Base-by-base conservation (phyloP, 768 basidiomycete species). In the Trametopsis cervina region DNA sequence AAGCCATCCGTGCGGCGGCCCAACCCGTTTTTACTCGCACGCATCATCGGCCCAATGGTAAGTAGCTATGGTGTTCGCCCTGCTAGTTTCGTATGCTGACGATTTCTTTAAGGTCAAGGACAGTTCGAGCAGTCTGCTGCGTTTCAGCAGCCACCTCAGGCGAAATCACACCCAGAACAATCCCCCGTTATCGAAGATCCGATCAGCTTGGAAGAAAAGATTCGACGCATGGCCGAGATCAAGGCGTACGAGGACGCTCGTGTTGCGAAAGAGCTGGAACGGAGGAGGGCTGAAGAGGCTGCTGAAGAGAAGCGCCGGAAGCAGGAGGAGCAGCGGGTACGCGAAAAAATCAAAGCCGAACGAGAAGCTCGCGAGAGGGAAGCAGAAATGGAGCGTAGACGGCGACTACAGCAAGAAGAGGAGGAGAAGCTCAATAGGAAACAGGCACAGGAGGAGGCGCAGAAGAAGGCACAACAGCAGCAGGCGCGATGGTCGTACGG, bases 401-500 rank as follows among this genome's bases (percentile, higher is more conserved):
- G 40, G 17, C 21, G 25, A 27, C 40, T 42, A 18, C 48, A 38
- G 33, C 12, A 42, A 35, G 60, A 60, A 6, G 64, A 60, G 24
- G 48, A 54, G 17, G 69, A 50, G 65, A 68, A 49, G 59, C 23
- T n/a, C 10, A 52, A 49, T n/a, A 12, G 61, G 39, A 27, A 39
- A 7, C 23, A 29, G 25, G 5, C 3, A 9, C 46, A 29, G 20
- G 51, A 52, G 46, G 45, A 36, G 13, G 20, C 33, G 29, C 61
- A 59, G 48, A 68, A 66, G 41, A 66, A 71, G 49, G 70, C 76
- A 47, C 70, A 74, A 38, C 71, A 77, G 46, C 71, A 74, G 37
- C 71, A 57, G 11, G 57, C 75, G 42, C 63, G 69, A 44, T 86
- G 80, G 81, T 66, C 71, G 15, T 69, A 67, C 17, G 83, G 81